These are phyloP conservation scores for Saccharomycopsis phalli DNA, from an alignment of 1,139 yeast species.

Conservation along the genomic window DNA sequence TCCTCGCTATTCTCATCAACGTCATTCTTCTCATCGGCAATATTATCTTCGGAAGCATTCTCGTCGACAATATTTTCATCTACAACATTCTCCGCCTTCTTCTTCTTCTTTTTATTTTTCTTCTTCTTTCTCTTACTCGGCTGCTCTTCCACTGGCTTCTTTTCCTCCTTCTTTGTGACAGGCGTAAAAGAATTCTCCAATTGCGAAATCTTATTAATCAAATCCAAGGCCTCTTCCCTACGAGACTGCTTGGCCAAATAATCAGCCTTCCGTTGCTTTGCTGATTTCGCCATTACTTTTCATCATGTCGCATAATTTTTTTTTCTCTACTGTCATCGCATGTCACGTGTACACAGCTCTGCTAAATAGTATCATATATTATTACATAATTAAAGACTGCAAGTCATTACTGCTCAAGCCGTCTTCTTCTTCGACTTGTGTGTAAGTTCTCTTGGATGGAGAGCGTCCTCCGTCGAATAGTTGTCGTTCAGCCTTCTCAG, in stretches of 20 bases:
- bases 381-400: slow-evolving; percentile 11
- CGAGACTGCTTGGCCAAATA: slow-evolving; percentile 17
- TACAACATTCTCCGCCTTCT: slow-evolving; percentile 4
- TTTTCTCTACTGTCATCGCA: not conserved
- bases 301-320: not conserved
- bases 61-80: slow-evolving; percentile 35
- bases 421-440: slow-evolving; percentile 3
- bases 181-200: slow-evolving; percentile 5
- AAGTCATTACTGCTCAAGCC: slow-evolving; percentile 14
- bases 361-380: not conserved
- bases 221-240: slow-evolving; percentile 19
- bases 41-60: slow-evolving; percentile 9
- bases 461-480: not conserved
- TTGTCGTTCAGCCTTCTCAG: too few relatives aligned
- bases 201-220: slow-evolving; percentile 17
- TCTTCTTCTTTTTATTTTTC: slow-evolving; percentile 26
- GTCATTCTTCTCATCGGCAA: slow-evolving; percentile 28
- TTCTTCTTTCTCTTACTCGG: slow-evolving; percentile 30
- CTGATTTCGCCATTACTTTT: slow-evolving; percentile 6
- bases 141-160: slow-evolving; percentile 2
- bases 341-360: not conserved
- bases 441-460: slow-evolving; percentile 4
- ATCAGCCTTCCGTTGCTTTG: slow-evolving; percentile 17
- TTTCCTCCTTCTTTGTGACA: not conserved
- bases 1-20: slow-evolving; percentile 28